Evolutionary conservation across 306 rosid species (phyloP).

Genomic region (Vigna reflexopilosa): DNA sequence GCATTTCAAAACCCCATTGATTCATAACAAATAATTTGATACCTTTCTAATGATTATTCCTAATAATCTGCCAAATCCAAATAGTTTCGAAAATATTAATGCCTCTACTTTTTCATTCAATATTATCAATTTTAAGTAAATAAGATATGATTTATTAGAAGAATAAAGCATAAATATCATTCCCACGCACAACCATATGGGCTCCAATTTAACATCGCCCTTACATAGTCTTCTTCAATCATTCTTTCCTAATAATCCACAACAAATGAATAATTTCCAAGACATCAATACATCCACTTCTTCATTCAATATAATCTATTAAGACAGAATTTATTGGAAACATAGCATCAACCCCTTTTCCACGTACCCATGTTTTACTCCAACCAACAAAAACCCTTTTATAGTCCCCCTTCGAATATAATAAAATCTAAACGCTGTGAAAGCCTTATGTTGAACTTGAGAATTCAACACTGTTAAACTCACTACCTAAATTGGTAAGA

Average conservation of each 20-base stretch:
- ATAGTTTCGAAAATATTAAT: not conserved
- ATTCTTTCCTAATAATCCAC: constrained; percentile 4
- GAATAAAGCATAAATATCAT: constrained; percentile 15
- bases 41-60: not conserved
- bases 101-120: constrained; percentile 19
- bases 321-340: not conserved
- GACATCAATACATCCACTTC: not conserved
- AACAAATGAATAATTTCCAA: not conserved
- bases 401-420: constrained; percentile 5
- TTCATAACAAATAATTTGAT: constrained; percentile 29
- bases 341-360: not conserved
- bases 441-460: not conserved
- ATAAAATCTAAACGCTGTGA: constrained; percentile 1
- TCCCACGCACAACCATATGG: not conserved
- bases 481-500: constrained; percentile 26
- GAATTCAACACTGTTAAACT: not conserved
- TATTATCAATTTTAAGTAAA: not conserved
- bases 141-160: not conserved
- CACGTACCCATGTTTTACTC: constrained; percentile 11
- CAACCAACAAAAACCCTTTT: not conserved
- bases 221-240: not conserved
- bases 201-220: constrained; percentile 7
- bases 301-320: constrained; percentile 3
- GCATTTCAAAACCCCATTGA: constrained; percentile 45
- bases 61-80: constrained; percentile 6